Evolutionary conservation across 257 asterid species (phyloP), one percentile per base, ranked within the genome.

Genomic region (Vinca minor): DNA sequence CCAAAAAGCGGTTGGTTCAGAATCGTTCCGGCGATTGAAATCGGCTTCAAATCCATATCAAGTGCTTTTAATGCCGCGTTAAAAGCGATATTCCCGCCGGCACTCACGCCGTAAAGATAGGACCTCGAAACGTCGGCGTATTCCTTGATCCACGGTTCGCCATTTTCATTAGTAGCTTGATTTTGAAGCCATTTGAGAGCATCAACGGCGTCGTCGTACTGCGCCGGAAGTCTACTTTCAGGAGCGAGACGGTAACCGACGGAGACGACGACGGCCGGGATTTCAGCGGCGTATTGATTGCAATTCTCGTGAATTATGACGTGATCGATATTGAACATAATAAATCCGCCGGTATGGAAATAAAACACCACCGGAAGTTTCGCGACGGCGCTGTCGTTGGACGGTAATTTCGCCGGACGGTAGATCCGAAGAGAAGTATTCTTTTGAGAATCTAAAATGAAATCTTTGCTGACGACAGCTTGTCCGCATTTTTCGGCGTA

Each of bases 221-320:
- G 94, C 0, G 92, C 85, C 1, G 99, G 97, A n/a, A 89, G 95
- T 61, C 84, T 84, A 67, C 54, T 63, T 77, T 89, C 99, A 1
- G 97, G 97, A 0, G 97, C 97, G 20, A 78, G 85, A 41, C 96
- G 88, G 76, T 72, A 89, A 41, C 82, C 87, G 28, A 87, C 87
- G 5, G 88, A 77, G 13, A 89, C 75, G 23, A 89, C 66, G 4
- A 93, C 75, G 55, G 95, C 86, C 14, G 89, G 80, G 18, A 84
- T 68, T 36, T 83, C 94, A 29, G 73, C 65, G 38, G 85, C 65
- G 66, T 81, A 31, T 23, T 71, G 67, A 79, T 84, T 85, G 70
- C 72, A 66, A 60, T 12, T 39, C 63, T 93, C 95, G 69, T 93
- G 96, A 63, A 79, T 20, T 23, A 81, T 15, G 2, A 72, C 66